These are phyloP conservation scores for Skeletonema potamos DNA, from an alignment of 108 stramenopile species.

Conservation along the genomic window DNA sequence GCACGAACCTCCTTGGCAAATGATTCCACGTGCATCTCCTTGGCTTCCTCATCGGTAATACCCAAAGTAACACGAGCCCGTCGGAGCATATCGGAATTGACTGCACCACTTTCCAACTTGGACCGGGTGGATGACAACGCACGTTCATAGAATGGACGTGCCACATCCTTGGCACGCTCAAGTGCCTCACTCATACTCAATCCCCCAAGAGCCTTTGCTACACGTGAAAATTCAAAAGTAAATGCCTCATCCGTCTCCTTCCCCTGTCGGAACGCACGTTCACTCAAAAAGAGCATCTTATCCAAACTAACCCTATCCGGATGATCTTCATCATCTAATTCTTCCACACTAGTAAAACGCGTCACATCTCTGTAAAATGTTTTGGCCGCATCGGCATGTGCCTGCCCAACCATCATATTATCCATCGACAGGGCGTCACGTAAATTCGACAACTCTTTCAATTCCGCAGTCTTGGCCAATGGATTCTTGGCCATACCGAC, in stretches of 20 bases:
- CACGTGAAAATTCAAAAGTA: slow-evolving; percentile 77
- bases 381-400: slow-evolving; percentile 65
- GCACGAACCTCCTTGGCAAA: slow-evolving; percentile 71
- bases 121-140: slow-evolving; percentile 68
- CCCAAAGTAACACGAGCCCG: slow-evolving; percentile 76
- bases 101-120: slow-evolving; percentile 72
- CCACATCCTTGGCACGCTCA: slow-evolving; percentile 63
- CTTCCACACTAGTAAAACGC: slow-evolving; percentile 67
- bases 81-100: slow-evolving; percentile 69
- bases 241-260: slow-evolving; percentile 84
- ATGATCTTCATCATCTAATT: slow-evolving; percentile 78
- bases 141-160: slow-evolving; percentile 81
- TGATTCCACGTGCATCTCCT: slow-evolving; percentile 68
- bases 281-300: slow-evolving; percentile 81
- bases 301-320: slow-evolving; percentile 73
- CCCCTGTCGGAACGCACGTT: slow-evolving; percentile 66
- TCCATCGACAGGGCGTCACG: slow-evolving; percentile 51
- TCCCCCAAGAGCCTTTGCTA: slow-evolving; percentile 67
- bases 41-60: slow-evolving; percentile 64
- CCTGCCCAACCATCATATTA: slow-evolving; percentile 81
- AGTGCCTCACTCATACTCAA: slow-evolving; percentile 29
- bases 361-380: slow-evolving; percentile 65
- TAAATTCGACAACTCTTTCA: slow-evolving; percentile 68
- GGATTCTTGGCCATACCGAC: slow-evolving; percentile 81
- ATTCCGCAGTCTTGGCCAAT: slow-evolving; percentile 60